phyloP scores from a whole-genome alignment of 2,329 filamentous ascomycete species.

The Alternaria brassicae region DNA sequence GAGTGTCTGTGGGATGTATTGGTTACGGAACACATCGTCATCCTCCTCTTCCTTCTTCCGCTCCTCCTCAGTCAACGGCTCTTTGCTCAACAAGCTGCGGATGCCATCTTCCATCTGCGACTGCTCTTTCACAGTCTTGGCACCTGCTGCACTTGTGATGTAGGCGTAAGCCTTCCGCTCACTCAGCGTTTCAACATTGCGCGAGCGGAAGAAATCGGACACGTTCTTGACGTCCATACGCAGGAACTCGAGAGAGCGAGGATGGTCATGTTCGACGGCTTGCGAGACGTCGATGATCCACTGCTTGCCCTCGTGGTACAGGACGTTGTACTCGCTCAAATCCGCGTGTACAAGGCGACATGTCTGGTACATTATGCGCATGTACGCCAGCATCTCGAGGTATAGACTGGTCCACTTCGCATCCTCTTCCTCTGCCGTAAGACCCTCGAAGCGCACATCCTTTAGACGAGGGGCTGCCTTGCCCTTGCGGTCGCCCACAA shows the following conservation, averaged over 20 bases:
- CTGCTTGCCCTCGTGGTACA: conserved; percentile 82
- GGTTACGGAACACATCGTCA: conserved; percentile 90
- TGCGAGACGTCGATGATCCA: conserved; percentile 98
- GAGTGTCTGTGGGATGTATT: conserved; percentile 95
- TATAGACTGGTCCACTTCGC: conserved; percentile 81
- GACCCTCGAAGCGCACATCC: conserved; percentile 76
- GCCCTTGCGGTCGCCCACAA: conserved; percentile 86
- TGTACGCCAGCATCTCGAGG: conserved; percentile 81
- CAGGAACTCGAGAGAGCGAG: conserved; percentile 87
- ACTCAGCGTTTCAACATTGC: conserved; percentile 80
- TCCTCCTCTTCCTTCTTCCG: conserved; percentile 73
- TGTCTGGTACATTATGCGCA: conserved; percentile 91
- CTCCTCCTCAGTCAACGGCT: conserved; percentile 57
- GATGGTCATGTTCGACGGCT: conserved; percentile 96
- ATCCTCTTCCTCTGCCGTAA: conserved; percentile 64
- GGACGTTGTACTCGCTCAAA: conserved; percentile 96
- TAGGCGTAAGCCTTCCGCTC: conserved; percentile 87
- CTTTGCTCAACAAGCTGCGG: conserved; percentile 70
- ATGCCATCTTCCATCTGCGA: conserved; percentile 68
- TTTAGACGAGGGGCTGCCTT: conserved; percentile 87
- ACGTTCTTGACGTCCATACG: conserved; percentile 99
- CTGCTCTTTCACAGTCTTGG: conserved; percentile 60
- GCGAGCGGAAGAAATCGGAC: conserved; percentile 86
- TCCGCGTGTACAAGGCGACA: conserved; percentile 95
- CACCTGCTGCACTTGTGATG: conserved; percentile 69